phyloP scores from a whole-genome alignment of 805 yeast genomes.

The Nadsonia fulvescens region DNA sequence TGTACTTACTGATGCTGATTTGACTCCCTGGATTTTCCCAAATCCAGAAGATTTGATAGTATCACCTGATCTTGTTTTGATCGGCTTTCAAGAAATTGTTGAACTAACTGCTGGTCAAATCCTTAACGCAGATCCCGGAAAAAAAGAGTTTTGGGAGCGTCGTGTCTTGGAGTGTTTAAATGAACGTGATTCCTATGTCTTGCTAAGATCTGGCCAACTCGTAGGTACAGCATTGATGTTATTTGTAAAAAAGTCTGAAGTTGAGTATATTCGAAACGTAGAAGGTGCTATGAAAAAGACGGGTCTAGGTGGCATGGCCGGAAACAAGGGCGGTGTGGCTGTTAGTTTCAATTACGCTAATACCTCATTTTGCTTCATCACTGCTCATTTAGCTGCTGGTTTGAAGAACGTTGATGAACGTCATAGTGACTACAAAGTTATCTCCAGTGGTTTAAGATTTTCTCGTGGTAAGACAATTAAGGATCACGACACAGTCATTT shows the following conservation, averaged over 20 bases:
- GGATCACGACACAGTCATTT: conserved; percentile 73
- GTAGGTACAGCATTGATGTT: conserved; percentile 76
- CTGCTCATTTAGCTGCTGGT: conserved; percentile 93
- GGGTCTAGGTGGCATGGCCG: conserved; percentile 92
- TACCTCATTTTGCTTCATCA: conserved; percentile 66
- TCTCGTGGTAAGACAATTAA: conserved; percentile 56
- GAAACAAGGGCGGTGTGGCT: conserved; percentile 93
- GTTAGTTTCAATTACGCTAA: conserved; percentile 70
- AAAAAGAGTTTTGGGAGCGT: conserved; percentile 63
- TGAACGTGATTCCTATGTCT: conserved; percentile 35
- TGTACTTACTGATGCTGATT: conserved; percentile 34
- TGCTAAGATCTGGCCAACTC: conserved; percentile 69
- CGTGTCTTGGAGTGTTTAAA: conserved; percentile 47
- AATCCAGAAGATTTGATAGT: conserved; percentile 12
- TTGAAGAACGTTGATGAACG: conserved; percentile 65
- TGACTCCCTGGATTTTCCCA: conserved; percentile 73
- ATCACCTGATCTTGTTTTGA: conserved; percentile 57
- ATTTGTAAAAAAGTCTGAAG: conserved; percentile 44
- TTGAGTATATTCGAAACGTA: conserved; percentile 52
- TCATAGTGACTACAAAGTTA: conserved; percentile 63
- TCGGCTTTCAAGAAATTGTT: conserved; percentile 88
- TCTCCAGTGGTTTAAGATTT: conserved; percentile 59
- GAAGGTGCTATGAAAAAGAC: conserved; percentile 93
- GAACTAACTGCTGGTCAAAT: conserved; percentile 87
- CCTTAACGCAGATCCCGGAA: conserved; percentile 65